Evolutionary conservation across 208 protist genomes (phyloP), one percentile per base, ranked within the genome.

Genomic region (Leishmania mexicana): DNA sequence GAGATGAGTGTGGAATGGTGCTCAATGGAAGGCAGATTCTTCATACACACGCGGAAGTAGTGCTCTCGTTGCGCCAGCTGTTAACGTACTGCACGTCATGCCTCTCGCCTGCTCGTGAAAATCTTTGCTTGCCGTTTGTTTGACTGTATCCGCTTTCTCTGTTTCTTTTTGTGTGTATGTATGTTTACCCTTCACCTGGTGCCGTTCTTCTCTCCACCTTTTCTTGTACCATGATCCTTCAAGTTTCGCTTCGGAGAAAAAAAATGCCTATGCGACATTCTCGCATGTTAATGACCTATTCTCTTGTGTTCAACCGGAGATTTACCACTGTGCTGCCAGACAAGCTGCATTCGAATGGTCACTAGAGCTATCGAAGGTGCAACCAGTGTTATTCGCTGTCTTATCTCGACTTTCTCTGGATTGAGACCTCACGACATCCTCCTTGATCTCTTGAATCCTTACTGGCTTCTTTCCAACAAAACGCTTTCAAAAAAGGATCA

Each of bases 1-100:
- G 82, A 84, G 13, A 83, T 79, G 58, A 92, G 86, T 60, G 93
- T 97, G 13, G 93, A 97, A 79, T 97, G 93, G 93, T 92, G 89
- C 71, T 79, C 74, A 15, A 84, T 88, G 73, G 85, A 91, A 31
- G 93, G 93, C 17, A 65, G 79, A 0, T 97, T 95, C 77, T 97
- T 88, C 76, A 78, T 91, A 70, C 93, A 97, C 85, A 85, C 77
- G 38, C 73, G 82, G 42, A 85, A 78, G 57, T 85, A 85, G 78
- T n/a, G 3, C 40, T 68, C 31, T 40, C 19, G 31, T 11, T 47
- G 54, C 17, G 28, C 75, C 31, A 78, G 57, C 38, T 51, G 82
- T 68, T 85, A 81, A 78, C 75, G 71, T 35, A 49, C 42, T 42
- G 72, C 72, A 60, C 35, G 72, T 17, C 72, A 76, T 42, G 31